A percentile compares a stretch with the other conserved stretches of the same genome.
phyloP scores from a whole-genome alignment of 257 asterid species.

The Echium plantagineum region DNA sequence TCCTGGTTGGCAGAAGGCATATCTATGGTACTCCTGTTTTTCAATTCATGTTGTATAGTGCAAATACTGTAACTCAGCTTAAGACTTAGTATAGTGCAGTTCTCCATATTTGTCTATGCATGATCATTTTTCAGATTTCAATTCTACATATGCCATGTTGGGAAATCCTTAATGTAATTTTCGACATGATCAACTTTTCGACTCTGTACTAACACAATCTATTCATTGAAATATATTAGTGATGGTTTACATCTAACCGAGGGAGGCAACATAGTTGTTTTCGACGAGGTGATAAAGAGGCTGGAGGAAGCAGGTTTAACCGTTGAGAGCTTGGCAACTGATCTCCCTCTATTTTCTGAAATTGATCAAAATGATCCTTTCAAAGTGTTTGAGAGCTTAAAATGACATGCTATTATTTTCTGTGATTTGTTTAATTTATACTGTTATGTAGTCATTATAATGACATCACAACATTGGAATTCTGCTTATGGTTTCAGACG shows the following conservation, averaged over 20 bases:
- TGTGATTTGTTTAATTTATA: neutral
- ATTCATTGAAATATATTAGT: slow-evolving; percentile 22
- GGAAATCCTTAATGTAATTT: neutral
- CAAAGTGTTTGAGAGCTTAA: slow-evolving; percentile 29
- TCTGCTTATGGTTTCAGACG: too few species aligned
- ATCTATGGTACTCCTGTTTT: slow-evolving; percentile 31
- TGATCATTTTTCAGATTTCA: too few species aligned
- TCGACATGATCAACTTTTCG: too few species aligned
- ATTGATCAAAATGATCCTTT: slow-evolving; percentile 53
- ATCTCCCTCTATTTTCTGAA: slow-evolving; percentile 37
- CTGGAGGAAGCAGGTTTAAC: slow-evolving; percentile 32
- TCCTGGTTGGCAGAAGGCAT: slow-evolving; percentile 53
- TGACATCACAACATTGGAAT: too few species aligned
- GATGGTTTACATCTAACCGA: slow-evolving; percentile 69
- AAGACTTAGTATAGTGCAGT: too few species aligned
- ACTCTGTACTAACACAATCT: neutral
- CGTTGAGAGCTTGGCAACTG: slow-evolving; percentile 31
- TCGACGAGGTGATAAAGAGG: slow-evolving; percentile 37
- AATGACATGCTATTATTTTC: neutral
- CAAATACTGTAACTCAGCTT: too few species aligned
- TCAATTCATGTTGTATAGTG: too few species aligned
- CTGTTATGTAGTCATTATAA: too few species aligned
- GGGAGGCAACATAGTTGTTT: slow-evolving; percentile 47
- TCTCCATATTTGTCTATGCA: too few species aligned
- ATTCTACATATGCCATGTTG: neutral